Evolutionary conservation across 1,284 basidiomycete species (phyloP), one percentile per base, ranked within the genome.

Genomic region (Sparassis latifolia): DNA sequence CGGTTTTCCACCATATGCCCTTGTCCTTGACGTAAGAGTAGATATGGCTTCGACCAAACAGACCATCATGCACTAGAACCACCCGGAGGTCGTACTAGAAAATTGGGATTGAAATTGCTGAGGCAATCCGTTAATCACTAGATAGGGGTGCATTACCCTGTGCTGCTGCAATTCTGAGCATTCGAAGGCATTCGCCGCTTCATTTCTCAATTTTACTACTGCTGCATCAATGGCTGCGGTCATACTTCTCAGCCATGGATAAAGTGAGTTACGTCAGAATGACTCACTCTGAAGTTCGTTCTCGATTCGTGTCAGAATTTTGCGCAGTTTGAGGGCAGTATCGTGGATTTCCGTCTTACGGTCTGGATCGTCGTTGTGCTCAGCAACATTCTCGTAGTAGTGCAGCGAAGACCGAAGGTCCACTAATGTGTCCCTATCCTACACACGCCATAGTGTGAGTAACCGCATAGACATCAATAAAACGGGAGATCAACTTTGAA

Each of bases 1-100:
- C 72, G 1, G 79, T 83, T 66, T 87, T 89, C 86, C 86, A 90
- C 88, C 88, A 90, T 10, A 64, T 69, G 9, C 73, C 78, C 51
- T 69, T 67, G 51, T 84, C 78, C 52, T 82, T 77, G 10, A 88
- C 78, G 58, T 89, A 90, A 3, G 84, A 85, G 62, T 89, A 88
- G 2, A 88, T 67, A 57, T 88, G 83, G 49, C 77, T 84, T 38
- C 86, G 73, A 4, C 87, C 88, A 41, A 79, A 81, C 10, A 88
- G 66, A 9, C 87, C 88, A 10, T 85, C 86, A 58, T 89, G 84
- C 40, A 87, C 72, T 20, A 90, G 71, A 2, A 89, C 86, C 7
- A 76, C 81, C 4, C 85, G 82, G 29, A 91, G 75, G 55, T 89
- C 85, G 59, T 89, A 90, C 87, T 89, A 4, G 10, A 2, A 7